Conservation (phyloP, 2,329 filamentous ascomycete genomes). For the Talaromyces funiculosus region DNA sequence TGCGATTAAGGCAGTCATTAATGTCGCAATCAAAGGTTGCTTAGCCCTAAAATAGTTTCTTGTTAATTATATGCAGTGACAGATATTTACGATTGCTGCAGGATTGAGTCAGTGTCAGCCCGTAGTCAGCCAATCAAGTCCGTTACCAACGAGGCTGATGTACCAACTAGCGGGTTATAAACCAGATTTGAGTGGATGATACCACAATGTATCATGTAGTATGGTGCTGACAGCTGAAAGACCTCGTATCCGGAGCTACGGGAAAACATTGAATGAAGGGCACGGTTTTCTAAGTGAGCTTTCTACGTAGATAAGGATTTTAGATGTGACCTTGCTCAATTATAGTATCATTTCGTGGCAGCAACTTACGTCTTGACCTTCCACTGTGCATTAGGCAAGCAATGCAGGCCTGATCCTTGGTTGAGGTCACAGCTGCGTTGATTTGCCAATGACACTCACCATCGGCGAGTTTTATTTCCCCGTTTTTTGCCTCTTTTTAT, state of each 20-base stretch:
- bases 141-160: background rate
- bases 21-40: background rate
- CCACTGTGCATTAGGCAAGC: background rate
- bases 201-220: background rate
- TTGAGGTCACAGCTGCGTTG: background rate
- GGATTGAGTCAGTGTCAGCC: background rate
- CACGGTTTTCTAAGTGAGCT: background rate
- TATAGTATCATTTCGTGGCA: background rate
- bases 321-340: background rate
- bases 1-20: too few relatives aligned
- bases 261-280: background rate
- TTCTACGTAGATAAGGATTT: background rate
- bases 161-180: background rate
- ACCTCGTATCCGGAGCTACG: background rate
- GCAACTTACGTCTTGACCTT: background rate
- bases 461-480: background rate
- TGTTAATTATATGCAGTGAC: too few relatives aligned
- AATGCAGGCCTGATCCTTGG: background rate
- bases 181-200: background rate
- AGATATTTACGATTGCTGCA: background rate
- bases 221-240: background rate
- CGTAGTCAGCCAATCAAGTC: background rate
- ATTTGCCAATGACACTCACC: background rate
- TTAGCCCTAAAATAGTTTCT: background rate
- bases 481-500: too few relatives aligned